phyloP scores from a whole-genome alignment of 2,329 filamentous ascomycete species.

The Pezicula radicicola region DNA sequence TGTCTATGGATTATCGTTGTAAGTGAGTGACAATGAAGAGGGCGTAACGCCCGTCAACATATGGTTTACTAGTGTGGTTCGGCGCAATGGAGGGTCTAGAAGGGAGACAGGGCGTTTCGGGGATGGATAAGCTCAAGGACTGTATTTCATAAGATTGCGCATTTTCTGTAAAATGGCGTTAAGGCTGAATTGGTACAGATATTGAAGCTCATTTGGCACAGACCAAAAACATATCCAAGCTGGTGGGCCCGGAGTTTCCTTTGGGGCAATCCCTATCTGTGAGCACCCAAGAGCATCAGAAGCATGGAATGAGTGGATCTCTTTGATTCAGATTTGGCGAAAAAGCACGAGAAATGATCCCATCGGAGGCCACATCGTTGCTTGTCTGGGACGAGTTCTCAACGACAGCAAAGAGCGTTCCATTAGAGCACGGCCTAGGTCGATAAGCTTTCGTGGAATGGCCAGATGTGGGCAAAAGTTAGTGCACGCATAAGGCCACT shows the following conservation, averaged over 20 bases:
- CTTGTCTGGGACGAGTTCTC: conserved; percentile 1
- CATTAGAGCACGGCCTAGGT: background rate
- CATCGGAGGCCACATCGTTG: conserved; percentile 4
- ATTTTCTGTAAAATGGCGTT: no score
- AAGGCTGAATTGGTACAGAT: no score
- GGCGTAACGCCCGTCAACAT: no score
- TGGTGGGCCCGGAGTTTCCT: no score
- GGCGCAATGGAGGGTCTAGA: background rate
- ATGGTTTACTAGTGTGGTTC: background rate
- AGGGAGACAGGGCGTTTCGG: background rate
- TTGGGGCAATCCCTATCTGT: no score
- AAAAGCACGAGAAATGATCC: conserved; percentile 3
- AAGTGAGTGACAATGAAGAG: no score
- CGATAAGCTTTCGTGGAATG: background rate
- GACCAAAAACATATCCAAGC: no score
- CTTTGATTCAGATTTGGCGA: background rate
- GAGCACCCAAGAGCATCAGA: no score
- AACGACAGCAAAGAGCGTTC: background rate
- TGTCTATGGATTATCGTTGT: no score
- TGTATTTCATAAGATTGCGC: no score
- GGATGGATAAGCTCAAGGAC: background rate
- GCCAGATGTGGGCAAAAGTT: background rate
- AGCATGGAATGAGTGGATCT: no score
- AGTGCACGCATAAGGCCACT: background rate
- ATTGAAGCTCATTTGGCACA: no score